A percentile compares a stretch with the other conserved stretches of the same genome.
These are phyloP conservation scores for Vitis hybrid DNA, from an alignment of 177 flowering plant species.

Conservation along the genomic window DNA sequence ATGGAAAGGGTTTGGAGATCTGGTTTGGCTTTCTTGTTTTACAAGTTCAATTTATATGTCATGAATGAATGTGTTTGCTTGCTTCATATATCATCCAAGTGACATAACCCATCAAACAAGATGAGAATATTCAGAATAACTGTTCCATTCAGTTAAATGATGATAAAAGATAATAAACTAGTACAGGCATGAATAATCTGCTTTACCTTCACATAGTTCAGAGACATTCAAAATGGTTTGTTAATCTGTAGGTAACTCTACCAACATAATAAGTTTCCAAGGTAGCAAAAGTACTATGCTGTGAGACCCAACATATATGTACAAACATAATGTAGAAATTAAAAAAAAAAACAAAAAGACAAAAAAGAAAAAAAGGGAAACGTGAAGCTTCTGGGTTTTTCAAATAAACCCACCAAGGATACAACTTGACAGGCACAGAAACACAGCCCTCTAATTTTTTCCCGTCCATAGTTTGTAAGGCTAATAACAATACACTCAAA, in stretches of 20 bases:
- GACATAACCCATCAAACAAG: no score
- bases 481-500: slow-evolving; percentile 1
- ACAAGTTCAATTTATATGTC: no score
- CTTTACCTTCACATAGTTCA: neutral
- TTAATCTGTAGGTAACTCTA: neutral
- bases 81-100: no score
- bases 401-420: neutral
- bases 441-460: slow-evolving; percentile 5
- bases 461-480: neutral
- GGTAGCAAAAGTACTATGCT: neutral
- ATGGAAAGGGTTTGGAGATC: no score
- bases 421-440: neutral
- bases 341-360: neutral
- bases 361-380: no score
- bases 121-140: no score
- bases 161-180: no score
- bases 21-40: no score
- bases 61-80: no score
- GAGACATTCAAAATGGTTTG: neutral
- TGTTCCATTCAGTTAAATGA: no score
- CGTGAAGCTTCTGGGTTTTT: neutral
- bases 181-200: neutral
- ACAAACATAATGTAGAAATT: neutral
- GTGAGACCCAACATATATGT: slow-evolving; percentile 11
- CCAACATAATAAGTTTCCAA: slow-evolving; percentile 1